phyloP scores from a whole-genome alignment of 2,329 filamentous ascomycete genomes.

The Xylariaceae sp. region DNA sequence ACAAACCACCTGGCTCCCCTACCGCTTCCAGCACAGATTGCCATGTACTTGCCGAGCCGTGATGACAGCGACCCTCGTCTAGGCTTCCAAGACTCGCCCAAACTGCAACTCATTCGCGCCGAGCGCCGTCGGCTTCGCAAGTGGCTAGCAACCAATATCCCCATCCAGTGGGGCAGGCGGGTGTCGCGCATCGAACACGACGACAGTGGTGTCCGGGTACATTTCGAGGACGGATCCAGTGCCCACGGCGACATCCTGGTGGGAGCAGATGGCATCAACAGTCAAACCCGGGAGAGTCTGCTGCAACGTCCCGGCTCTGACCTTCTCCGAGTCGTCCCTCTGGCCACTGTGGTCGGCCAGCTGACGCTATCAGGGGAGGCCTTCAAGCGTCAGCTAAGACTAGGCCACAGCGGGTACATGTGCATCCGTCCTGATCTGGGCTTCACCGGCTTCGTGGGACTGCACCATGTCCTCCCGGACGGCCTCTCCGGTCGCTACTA shows the following conservation, averaged over 20 bases:
- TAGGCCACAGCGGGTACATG: constrained; percentile 13
- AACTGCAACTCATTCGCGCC: too few species aligned
- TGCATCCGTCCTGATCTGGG: not conserved
- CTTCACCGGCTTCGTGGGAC: not conserved
- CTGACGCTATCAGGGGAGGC: constrained; percentile 9
- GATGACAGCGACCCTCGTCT: too few species aligned
- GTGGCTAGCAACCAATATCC: constrained; percentile 20
- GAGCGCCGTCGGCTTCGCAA: constrained; percentile 20
- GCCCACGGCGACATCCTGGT: constrained; percentile 37
- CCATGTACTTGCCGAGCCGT: too few species aligned
- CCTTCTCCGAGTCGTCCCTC: constrained; percentile 11
- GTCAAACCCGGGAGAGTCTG: too few species aligned
- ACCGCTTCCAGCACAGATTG: too few species aligned
- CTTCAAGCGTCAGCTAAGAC: constrained; percentile 16
- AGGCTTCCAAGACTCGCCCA: too few species aligned
- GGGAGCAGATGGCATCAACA: constrained; percentile 31
- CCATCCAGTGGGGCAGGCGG: constrained; percentile 32
- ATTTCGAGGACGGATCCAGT: constrained; percentile 35
- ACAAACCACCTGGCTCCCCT: too few species aligned
- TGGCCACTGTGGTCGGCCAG: constrained; percentile 15
- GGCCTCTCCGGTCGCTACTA: constrained; percentile 2
- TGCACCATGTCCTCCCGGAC: constrained; percentile 7
- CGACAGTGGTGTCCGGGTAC: constrained; percentile 27
- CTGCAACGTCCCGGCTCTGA: not conserved
- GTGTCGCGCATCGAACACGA: constrained; percentile 27